Evolutionary conservation across 208 protist genomes (phyloP).

Genomic region (Naegleria lovaniensis): DNA sequence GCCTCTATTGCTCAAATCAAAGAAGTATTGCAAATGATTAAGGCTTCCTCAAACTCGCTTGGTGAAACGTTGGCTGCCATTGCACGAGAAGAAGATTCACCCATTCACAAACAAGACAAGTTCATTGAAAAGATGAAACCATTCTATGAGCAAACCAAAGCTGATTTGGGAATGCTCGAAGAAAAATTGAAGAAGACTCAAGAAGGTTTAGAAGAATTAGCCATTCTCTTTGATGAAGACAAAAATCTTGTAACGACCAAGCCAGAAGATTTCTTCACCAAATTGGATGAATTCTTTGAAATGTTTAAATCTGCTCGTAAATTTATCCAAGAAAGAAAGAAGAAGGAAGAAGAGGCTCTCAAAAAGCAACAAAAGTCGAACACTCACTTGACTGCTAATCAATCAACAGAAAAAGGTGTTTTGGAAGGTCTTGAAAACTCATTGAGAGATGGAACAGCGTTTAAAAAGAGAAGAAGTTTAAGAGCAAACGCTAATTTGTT

Average conservation of each 20-base stretch:
- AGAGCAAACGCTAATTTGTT: not conserved
- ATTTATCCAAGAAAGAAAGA: not conserved
- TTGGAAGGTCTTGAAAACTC: not conserved
- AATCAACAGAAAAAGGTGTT: not conserved
- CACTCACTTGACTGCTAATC: not conserved
- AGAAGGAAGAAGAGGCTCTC: not conserved
- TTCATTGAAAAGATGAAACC: slow-evolving; percentile 2
- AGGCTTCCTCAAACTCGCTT: not conserved
- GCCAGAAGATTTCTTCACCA: slow-evolving; percentile 29
- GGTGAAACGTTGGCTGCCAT: not conserved
- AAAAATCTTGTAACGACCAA: not conserved
- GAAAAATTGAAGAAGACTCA: slow-evolving; percentile 6
- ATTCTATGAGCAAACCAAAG: not conserved
- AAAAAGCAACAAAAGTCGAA: not conserved
- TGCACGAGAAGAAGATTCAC: not conserved
- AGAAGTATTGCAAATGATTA: not conserved
- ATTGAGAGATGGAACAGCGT: not conserved
- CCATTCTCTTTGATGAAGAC: slow-evolving; percentile 16
- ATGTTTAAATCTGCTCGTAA: not conserved
- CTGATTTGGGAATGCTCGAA: not conserved
- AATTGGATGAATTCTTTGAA: slow-evolving; percentile 5
- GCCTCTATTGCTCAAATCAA: not conserved
- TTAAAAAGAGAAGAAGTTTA: not conserved
- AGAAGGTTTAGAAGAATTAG: not conserved
- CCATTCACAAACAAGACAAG: not conserved